A percentile compares a stretch with the other conserved stretches of the same genome.
These are phyloP conservation scores for Xylona heveae DNA, from an alignment of 495 filamentous ascomycete species.

Conservation along the genomic window DNA sequence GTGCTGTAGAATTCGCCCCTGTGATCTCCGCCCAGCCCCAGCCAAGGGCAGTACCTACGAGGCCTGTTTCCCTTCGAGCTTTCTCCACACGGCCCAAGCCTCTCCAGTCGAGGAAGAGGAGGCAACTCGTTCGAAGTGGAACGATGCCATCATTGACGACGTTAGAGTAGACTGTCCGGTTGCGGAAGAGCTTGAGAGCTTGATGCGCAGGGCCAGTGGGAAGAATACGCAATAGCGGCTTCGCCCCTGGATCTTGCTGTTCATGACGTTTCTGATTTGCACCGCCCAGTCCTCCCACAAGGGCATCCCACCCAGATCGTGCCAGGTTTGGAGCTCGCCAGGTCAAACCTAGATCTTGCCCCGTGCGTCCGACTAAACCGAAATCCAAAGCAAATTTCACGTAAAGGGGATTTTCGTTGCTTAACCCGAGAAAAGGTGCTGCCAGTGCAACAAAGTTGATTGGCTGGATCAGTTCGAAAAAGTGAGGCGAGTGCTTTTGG, in stretches of 20 bases:
- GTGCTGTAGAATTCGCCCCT: slow-evolving; percentile 47
- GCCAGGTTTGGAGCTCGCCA: slow-evolving; percentile 77
- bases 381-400: slow-evolving; percentile 94
- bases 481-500: slow-evolving; percentile 79
- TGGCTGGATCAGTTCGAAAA: slow-evolving; percentile 72
- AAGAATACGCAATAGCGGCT: slow-evolving; percentile 75
- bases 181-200: slow-evolving; percentile 68
- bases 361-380: slow-evolving; percentile 82
- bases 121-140: slow-evolving; percentile 77
- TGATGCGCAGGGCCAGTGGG: slow-evolving; percentile 85
- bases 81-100: slow-evolving; percentile 86
- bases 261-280: slow-evolving; percentile 36
- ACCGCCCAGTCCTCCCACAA: slow-evolving; percentile 55
- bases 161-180: slow-evolving; percentile 87
- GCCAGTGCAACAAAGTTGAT: slow-evolving; percentile 90
- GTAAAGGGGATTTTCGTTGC: slow-evolving; percentile 93
- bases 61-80: slow-evolving; percentile 71
- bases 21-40: slow-evolving; percentile 94
- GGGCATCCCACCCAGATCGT: slow-evolving; percentile 68
- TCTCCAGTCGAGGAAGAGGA: slow-evolving; percentile 95
- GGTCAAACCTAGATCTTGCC: slow-evolving; percentile 82
- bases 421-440: slow-evolving; percentile 76
- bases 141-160: slow-evolving; percentile 98
- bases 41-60: slow-evolving; percentile 76
- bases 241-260: slow-evolving; percentile 52